These are phyloP conservation scores for Cenchrus americanus DNA, from an alignment of 176 grass and related monocot genomes.

Conservation along the genomic window DNA sequence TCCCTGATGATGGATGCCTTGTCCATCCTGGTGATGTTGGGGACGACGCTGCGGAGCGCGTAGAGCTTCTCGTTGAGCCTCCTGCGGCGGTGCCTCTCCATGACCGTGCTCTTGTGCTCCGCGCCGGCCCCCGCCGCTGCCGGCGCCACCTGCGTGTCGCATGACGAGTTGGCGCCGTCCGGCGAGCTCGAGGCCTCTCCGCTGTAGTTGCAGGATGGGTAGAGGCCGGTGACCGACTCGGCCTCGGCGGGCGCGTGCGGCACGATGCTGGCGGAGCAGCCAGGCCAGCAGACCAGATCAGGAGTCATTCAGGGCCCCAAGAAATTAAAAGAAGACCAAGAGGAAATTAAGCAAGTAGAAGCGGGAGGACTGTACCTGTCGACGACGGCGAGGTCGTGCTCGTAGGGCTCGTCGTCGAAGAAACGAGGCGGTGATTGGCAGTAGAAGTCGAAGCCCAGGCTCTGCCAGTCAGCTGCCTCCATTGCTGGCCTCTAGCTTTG, in stretches of 20 bases:
- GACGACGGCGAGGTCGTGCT: slow-evolving; percentile 39
- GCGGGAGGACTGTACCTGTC: slow-evolving; percentile 17
- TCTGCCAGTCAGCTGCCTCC: slow-evolving; percentile 24
- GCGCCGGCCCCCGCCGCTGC: neutral
- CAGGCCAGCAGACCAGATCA: neutral
- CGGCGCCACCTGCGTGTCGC: neutral
- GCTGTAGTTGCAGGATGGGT: neutral
- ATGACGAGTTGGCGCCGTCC: slow-evolving; percentile 37
- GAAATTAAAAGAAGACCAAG: neutral
- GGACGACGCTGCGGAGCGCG: slow-evolving; percentile 65
- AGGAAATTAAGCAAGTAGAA: too few relatives aligned
- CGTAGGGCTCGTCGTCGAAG: neutral
- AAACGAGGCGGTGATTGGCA: slow-evolving; percentile 51
- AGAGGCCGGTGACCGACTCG: slow-evolving; percentile 31
- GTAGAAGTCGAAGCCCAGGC: slow-evolving; percentile 32
- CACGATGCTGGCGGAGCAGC: neutral
- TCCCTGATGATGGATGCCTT: slow-evolving; percentile 75
- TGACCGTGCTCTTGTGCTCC: slow-evolving; percentile 30
- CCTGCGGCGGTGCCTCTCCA: slow-evolving; percentile 47
- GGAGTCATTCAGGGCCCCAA: neutral
- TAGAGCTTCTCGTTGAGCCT: slow-evolving; percentile 73
- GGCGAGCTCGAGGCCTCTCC: slow-evolving; percentile 47
- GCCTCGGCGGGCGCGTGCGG: slow-evolving; percentile 39
- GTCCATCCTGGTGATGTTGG: slow-evolving; percentile 85
- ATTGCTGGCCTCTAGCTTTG: neutral